phyloP scores from a whole-genome alignment of 192 early-diverging fungal species.

The Mortierella claussenii region DNA sequence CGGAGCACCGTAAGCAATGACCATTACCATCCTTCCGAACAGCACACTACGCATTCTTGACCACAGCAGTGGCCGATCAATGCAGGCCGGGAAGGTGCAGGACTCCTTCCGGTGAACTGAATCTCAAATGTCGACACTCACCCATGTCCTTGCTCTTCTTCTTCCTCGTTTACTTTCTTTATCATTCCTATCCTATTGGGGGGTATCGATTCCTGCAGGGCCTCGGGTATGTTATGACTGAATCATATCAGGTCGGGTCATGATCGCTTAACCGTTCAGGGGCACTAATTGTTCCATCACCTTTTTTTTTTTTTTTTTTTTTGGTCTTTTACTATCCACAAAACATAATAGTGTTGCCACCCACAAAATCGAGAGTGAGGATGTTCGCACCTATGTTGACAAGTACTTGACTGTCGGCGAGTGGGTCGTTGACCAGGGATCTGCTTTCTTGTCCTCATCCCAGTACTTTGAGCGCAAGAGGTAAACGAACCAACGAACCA shows the following conservation, averaged over 20 bases:
- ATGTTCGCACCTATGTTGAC: conserved; percentile 59
- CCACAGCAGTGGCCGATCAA: too few species aligned
- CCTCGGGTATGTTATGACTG: not conserved
- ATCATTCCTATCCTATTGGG: too few species aligned
- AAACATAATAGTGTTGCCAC: conserved; percentile 53
- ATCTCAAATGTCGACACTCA: too few species aligned
- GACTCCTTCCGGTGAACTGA: too few species aligned
- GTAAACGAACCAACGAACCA: conserved; percentile 30
- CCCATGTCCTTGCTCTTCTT: not conserved
- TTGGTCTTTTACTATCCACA: too few species aligned
- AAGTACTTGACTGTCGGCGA: conserved; percentile 68
- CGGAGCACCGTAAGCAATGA: conserved; percentile 60
- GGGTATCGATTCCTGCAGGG: not conserved
- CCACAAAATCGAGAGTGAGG: conserved; percentile 61
- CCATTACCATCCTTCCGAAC: conserved; percentile 26
- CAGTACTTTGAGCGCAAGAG: conserved; percentile 66
- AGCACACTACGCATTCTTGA: too few species aligned
- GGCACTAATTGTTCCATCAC: too few species aligned
- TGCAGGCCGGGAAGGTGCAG: too few species aligned
- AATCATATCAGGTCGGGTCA: too few species aligned
- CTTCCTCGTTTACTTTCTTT: not conserved
- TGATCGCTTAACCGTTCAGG: too few species aligned
- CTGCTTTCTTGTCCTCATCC: conserved; percentile 55
- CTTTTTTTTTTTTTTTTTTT: too few species aligned
- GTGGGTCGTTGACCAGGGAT: conserved; percentile 60